Evolutionary conservation across 2,329 filamentous ascomycete genomes (phyloP), one percentile per base, ranked within the genome.

Genomic region (Fusarium gaditjirri): DNA sequence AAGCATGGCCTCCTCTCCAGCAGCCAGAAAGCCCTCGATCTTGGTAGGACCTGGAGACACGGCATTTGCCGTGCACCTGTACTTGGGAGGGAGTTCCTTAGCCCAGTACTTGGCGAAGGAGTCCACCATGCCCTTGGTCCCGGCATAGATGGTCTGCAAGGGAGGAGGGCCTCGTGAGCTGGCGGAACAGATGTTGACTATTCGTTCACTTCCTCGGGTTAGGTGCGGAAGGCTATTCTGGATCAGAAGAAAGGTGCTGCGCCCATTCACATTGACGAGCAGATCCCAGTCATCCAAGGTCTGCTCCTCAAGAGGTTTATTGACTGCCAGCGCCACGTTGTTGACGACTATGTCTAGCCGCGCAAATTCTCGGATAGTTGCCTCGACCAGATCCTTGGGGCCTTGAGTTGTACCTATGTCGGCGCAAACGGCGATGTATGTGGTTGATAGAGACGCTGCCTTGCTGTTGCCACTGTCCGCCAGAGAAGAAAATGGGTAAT

Each of bases 391-490:
- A 2, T 14, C 25, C 4, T 50, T 50, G 2, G 55, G 47, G 3
- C 55, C 43, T 6, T 31, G 23, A 4, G 21, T 29, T 13, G 33
- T 50, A 9, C 42, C n/a, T 33, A 58, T 58, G 2, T 58, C 43
- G 12, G 55, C 55, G 5, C 55, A 50, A 1, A 58, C 25, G 5
- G 55, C 42, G 13, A 52, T 52, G 31, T 1, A 35, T 12, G 0
- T 36, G 3, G 17, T 52, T 12, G 47, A 23, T 0, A 52, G 17
- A 11, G 31, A 21, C 0, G 17, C 31, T 1, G 47, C 47, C 31
- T 52, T 52, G 0, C 14, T 27, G 83, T 39, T 58, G 42, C 33
- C 55, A 17, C 6, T n/a, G n/a, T 58, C 55, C 10, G 43, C 16
- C 10, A 13, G 43, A 11, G 25, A 23, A 12, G 33, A 1, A 19